Percentiles rank a stretch among this genome's conserved stretches.
Conservation (phyloP, 2,329 filamentous ascomycete species). For the Ceratocystis variospora region DNA sequence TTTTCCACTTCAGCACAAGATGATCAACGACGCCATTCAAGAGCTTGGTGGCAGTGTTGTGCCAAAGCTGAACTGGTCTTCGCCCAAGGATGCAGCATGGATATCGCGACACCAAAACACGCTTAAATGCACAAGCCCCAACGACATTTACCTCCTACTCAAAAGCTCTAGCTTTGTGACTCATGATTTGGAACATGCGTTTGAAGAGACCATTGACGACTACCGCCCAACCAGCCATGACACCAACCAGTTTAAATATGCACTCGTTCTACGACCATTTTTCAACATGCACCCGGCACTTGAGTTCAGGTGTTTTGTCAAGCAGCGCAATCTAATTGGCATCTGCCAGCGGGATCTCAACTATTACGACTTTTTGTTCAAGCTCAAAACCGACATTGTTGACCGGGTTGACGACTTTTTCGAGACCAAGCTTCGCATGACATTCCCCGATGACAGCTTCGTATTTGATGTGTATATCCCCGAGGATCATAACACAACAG, state of each 20-base stretch:
- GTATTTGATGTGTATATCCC: conserved; percentile 90
- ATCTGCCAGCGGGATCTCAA: conserved; percentile 84
- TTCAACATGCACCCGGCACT: conserved; percentile 79
- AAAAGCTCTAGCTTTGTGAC: conserved; percentile 93
- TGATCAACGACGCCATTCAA: conserved; percentile 62
- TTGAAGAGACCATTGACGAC: conserved; percentile 51
- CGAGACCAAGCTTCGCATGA: conserved; percentile 53
- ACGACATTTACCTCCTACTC: conserved; percentile 84
- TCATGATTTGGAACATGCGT: conserved; percentile 86
- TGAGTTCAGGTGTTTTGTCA: conserved; percentile 93
- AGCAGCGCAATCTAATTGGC: conserved; percentile 62
- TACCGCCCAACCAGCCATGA: conserved; percentile 32
- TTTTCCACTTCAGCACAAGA: conserved; percentile 59
- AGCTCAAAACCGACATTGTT: conserved; percentile 50
- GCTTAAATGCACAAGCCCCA: conserved; percentile 75
- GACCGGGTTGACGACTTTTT: conserved; percentile 66
- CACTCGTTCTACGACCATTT: conserved; percentile 76
- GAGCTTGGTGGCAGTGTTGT: conserved; percentile 75
- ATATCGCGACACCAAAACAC: conserved; percentile 75
- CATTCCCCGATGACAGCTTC: conserved; percentile 73
- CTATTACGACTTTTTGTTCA: conserved; percentile 66
- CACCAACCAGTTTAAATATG: conserved; percentile 46
- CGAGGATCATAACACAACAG: conserved; percentile 39
- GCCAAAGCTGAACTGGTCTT: conserved; percentile 95
- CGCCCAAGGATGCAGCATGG: conserved; percentile 91